These are phyloP conservation scores for Plasmodium reichenowi DNA, from an alignment of 169 alveolate species.

Conservation along the genomic window DNA sequence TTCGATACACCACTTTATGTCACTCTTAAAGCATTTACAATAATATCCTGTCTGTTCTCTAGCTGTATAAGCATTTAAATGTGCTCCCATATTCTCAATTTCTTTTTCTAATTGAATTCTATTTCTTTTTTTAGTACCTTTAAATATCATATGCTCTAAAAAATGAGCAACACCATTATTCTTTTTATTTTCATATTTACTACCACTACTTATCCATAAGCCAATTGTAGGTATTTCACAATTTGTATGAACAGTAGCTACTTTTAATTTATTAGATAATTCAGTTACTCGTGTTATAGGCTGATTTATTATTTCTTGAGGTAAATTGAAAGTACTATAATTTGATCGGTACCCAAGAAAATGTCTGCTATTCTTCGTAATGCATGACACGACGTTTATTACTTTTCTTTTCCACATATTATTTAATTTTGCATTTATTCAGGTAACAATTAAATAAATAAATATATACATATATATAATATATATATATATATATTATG, in stretches of 20 bases:
- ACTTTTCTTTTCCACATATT: constrained; percentile 14
- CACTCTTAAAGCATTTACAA: constrained; percentile 90
- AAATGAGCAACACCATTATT: constrained; percentile 98
- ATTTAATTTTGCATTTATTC: no score
- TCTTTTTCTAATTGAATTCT: constrained; percentile 94
- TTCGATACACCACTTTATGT: constrained; percentile 91
- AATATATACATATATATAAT: no score
- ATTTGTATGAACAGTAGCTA: constrained; percentile 90
- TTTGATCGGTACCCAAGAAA: neutral
- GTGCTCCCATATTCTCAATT: constrained; percentile 97
- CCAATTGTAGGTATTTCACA: constrained; percentile 93
- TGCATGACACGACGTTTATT: neutral
- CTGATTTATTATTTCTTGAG: constrained; percentile 48
- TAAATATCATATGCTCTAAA: constrained; percentile 97
- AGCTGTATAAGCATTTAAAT: constrained; percentile 97
- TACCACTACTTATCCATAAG: constrained; percentile 96
- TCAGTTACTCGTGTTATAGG: constrained; percentile 26
- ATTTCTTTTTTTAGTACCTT: constrained; percentile 95
- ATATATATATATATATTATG: no score
- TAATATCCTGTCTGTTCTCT: constrained; percentile 96
- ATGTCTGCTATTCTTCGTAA: neutral
- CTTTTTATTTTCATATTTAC: constrained; percentile 92
- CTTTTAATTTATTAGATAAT: constrained; percentile 91
- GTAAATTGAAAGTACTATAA: constrained; percentile 12
- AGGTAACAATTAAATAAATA: no score